These are phyloP conservation scores for Penicillium hesseltinei DNA, from an alignment of 2,329 filamentous ascomycete species.

Conservation along the genomic window DNA sequence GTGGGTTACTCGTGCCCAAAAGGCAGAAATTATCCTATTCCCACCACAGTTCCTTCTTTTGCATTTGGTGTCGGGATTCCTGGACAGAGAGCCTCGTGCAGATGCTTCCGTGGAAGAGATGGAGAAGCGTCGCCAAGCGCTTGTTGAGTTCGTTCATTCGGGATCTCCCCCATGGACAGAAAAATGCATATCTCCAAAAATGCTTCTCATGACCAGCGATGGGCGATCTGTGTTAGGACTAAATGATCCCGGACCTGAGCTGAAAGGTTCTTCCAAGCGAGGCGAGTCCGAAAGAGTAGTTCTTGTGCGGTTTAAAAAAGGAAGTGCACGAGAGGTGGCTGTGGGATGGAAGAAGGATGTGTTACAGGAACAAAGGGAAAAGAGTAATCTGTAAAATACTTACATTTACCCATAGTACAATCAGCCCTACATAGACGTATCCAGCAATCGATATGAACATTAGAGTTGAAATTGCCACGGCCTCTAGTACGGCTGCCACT, in stretches of 20 bases:
- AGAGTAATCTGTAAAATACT: constrained; percentile 33
- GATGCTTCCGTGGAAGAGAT: constrained; percentile 28
- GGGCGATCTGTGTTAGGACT: constrained; percentile 54
- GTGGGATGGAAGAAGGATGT: constrained; percentile 52
- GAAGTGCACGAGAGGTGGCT: constrained; percentile 56
- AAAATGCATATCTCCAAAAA: constrained; percentile 48
- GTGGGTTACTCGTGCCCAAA: constrained; percentile 66
- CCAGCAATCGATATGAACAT: background rate
- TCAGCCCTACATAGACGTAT: background rate
- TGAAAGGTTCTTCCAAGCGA: constrained; percentile 48
- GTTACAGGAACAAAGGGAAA: constrained; percentile 34
- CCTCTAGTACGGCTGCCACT: background rate
- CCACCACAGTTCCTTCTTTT: constrained; percentile 76
- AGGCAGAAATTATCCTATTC: constrained; percentile 75
- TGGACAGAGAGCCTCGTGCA: constrained; percentile 40
- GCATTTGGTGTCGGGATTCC: constrained; percentile 50
- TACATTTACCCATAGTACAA: background rate
- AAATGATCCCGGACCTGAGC: constrained; percentile 55
- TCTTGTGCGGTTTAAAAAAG: constrained; percentile 56
- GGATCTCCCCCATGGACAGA: constrained; percentile 47
- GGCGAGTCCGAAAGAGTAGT: constrained; percentile 58
- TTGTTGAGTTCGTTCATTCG: constrained; percentile 51
- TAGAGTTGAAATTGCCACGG: constrained; percentile 19
- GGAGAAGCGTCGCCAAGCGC: constrained; percentile 41
- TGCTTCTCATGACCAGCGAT: constrained; percentile 43